Conservation (phyloP, 1,284 basidiomycete genomes). For the Fomes fomentarius region DNA sequence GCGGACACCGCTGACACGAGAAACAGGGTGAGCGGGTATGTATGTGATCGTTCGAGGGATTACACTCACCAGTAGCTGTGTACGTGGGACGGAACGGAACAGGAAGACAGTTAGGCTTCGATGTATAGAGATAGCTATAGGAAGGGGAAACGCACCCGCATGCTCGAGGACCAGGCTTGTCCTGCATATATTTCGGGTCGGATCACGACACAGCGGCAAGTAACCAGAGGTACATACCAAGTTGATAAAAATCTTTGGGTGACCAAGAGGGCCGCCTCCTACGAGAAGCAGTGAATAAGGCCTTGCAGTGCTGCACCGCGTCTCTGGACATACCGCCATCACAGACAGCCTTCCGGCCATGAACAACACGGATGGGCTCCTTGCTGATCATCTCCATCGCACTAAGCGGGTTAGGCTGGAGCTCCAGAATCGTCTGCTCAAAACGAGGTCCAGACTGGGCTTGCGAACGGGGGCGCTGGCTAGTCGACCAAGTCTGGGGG, state of each 20-base stretch:
- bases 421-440: constrained; percentile 86
- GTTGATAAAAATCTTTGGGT: constrained; percentile 97
- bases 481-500: constrained; percentile 77
- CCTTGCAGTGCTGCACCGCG: neutral
- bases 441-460: constrained; percentile 74
- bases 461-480: constrained; percentile 65
- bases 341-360: constrained; percentile 85
- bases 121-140: constrained; percentile 21
- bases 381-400: constrained; percentile 90
- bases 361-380: constrained; percentile 83
- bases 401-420: constrained; percentile 90
- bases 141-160: constrained; percentile 66
- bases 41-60: constrained; percentile 14
- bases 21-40: constrained; percentile 17
- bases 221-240: constrained; percentile 56
- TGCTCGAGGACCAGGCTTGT: constrained; percentile 74
- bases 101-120: constrained; percentile 15
- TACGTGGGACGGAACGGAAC: constrained; percentile 6
- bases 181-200: too few relatives aligned
- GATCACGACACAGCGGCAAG: too few relatives aligned
- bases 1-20: constrained; percentile 70
- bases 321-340: constrained; percentile 90
- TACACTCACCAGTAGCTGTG: constrained; percentile 80
- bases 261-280: constrained; percentile 96
- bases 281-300: constrained; percentile 2